Evolutionary conservation across 768 basidiomycete species (phyloP).

Genomic region (Suillus weaverae): DNA sequence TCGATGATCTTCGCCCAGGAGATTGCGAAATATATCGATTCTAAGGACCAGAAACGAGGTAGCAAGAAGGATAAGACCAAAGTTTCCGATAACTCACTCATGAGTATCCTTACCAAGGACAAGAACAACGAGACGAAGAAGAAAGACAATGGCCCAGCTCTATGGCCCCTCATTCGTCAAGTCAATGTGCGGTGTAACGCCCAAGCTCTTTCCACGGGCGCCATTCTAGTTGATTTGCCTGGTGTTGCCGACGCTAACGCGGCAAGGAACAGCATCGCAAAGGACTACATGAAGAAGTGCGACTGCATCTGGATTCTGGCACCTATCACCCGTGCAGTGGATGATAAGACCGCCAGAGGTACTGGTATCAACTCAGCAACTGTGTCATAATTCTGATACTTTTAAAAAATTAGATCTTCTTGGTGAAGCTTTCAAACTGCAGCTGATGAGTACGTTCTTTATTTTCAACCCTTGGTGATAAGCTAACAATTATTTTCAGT

Average conservation of each 20-base stretch:
- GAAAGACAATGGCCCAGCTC: slow-evolving; percentile 40
- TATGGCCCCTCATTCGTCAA: slow-evolving; percentile 65
- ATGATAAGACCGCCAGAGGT: slow-evolving; percentile 65
- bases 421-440: slow-evolving; percentile 63
- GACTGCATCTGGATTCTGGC: slow-evolving; percentile 68
- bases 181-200: slow-evolving; percentile 59
- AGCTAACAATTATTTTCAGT: slow-evolving; percentile 26
- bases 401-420: slow-evolving; percentile 46
- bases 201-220: slow-evolving; percentile 55
- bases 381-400: slow-evolving; percentile 1
- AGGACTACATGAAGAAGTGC: slow-evolving; percentile 67
- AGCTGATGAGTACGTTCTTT: slow-evolving; percentile 52
- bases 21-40: slow-evolving; percentile 65
- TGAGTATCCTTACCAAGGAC: slow-evolving; percentile 23
- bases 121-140: slow-evolving; percentile 31
- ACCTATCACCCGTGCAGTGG: slow-evolving; percentile 62
- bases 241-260: slow-evolving; percentile 69
- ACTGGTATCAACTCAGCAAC: background rate
- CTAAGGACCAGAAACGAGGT: slow-evolving; percentile 56
- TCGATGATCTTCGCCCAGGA: slow-evolving; percentile 53
- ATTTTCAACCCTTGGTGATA: background rate
- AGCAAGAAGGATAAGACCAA: slow-evolving; percentile 33
- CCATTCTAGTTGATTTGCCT: slow-evolving; percentile 63
- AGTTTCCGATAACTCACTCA: background rate
- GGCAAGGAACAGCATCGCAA: slow-evolving; percentile 61